phyloP scores from a whole-genome alignment of 75 land plant species.

The Pinus albicaulis region DNA sequence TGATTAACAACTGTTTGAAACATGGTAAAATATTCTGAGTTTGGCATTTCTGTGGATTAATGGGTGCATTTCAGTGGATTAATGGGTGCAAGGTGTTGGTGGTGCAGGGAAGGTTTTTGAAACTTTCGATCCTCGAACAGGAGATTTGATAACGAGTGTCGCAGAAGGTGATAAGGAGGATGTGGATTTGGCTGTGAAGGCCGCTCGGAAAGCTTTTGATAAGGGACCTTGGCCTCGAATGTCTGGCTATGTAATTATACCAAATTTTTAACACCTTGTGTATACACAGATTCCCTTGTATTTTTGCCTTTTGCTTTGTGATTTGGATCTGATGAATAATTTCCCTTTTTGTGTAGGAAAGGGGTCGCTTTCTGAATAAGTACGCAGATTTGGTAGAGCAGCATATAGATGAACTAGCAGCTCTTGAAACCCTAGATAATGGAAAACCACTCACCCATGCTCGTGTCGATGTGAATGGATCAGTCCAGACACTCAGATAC shows the following conservation, averaged over 20 bases:
- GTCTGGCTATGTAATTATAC: slow-evolving; percentile 44
- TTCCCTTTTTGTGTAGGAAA: slow-evolving; percentile 34
- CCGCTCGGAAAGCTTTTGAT: slow-evolving; percentile 73
- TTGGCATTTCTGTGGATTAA: too few species aligned
- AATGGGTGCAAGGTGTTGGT: background rate
- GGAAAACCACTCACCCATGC: slow-evolving; percentile 54
- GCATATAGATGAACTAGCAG: slow-evolving; percentile 63
- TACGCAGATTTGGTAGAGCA: slow-evolving; percentile 74
- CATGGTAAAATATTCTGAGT: too few species aligned
- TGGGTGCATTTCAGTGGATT: too few species aligned
- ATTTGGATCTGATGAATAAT: background rate
- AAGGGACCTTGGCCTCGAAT: slow-evolving; percentile 73
- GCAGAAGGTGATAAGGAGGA: background rate
- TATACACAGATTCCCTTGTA: too few species aligned
- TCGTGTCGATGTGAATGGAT: slow-evolving; percentile 40
- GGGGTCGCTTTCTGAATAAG: slow-evolving; percentile 46
- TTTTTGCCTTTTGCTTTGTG: too few species aligned
- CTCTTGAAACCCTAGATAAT: slow-evolving; percentile 60
- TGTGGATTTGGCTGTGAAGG: slow-evolving; percentile 45
- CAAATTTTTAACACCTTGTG: too few species aligned
- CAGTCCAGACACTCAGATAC: slow-evolving; percentile 34
- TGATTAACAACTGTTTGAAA: too few species aligned
- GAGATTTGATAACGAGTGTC: slow-evolving; percentile 34
- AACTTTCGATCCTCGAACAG: slow-evolving; percentile 66
- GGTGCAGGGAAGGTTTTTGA: slow-evolving; percentile 62